A percentile compares a stretch with the other conserved stretches of the same genome.
Conservation (phyloP, 1,284 basidiomycete genomes). For the Cutaneotrichosporon cavernicola region DNA sequence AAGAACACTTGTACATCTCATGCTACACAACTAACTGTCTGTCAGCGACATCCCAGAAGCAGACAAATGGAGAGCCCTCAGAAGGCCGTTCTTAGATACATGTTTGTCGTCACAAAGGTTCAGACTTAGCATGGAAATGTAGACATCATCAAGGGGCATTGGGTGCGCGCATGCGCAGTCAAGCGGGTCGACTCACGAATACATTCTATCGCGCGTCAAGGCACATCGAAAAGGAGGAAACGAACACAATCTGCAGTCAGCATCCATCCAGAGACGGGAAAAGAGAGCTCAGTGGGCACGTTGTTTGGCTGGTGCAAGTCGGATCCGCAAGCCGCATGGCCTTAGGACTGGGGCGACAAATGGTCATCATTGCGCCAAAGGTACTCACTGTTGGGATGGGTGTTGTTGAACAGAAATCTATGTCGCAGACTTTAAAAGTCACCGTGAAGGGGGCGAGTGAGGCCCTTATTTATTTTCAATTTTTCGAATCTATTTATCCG, state of each 20-base stretch:
- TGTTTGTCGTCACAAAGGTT: slow-evolving; percentile 40
- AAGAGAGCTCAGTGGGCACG: slow-evolving; percentile 40
- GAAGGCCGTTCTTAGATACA: slow-evolving; percentile 50
- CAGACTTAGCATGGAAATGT: slow-evolving; percentile 52
- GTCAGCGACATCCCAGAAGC: slow-evolving; percentile 8
- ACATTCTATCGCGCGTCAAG: not conserved
- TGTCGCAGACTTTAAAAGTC: not conserved
- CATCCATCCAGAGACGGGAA: not conserved
- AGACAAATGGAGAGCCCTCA: slow-evolving; percentile 34
- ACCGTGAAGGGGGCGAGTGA: no score
- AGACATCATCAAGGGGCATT: slow-evolving; percentile 43
- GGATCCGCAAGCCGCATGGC: slow-evolving; percentile 44
- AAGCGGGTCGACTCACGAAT: slow-evolving; percentile 17
- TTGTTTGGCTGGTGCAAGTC: slow-evolving; percentile 40
- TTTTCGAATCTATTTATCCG: slow-evolving; percentile 13
- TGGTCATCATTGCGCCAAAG: slow-evolving; percentile 33
- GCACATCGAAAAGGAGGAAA: not conserved
- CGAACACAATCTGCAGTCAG: not conserved
- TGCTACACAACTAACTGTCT: slow-evolving; percentile 9
- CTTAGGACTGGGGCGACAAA: slow-evolving; percentile 53
- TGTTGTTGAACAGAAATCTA: not conserved
- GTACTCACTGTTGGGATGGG: not conserved
- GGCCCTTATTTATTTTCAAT: not conserved
- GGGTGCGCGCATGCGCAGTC: not conserved
- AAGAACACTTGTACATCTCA: not conserved